Evolutionary conservation across 148 eudicot species (phyloP), one percentile per base, ranked within the genome.

Genomic region (Dianthus caryophyllus): DNA sequence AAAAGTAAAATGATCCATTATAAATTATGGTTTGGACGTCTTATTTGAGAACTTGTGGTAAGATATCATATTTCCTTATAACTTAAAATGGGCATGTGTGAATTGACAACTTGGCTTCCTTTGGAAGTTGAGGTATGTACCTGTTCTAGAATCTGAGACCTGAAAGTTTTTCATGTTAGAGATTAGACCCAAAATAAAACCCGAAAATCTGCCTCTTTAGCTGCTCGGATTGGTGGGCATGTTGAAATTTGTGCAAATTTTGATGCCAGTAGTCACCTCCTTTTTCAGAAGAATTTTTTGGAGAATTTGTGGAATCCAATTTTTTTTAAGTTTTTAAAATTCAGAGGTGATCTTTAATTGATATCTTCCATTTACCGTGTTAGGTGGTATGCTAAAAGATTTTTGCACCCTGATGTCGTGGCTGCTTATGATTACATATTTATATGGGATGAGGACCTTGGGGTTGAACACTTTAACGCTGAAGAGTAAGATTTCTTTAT

Each of bases 371-470:
- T 3, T 27, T 8, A 2, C 13, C 18, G 74, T 61, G 38, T 44
- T 30, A 90, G 97, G 97, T 90, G 97, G 97, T 90, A 85, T 68
- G 97, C 91, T 12, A 90, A 90, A 74, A 79, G 97, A 61, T 90
- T 87, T 83, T 73, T 90, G 39, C 92, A 90, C 63, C 96, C 96
- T 20, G 88, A 85, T 53, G 75, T 90, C 50, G 88, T 90, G 66
- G 88, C 87, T 46, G 73, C 83, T 14, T 90, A 87, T 68, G 96
- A 90, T 48, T 90, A 84, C 77, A 90, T 90, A 67, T 90, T 90
- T 67, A 85, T 87, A 38, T 90, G 97, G 97, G 96, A 90, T 36
- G 96, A 90, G 78, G 96, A 90, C 71, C 80, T 90, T 43, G 96
- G 96, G 20, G 78, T 85, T 43, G 88, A 87, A 56, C 68, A 87